Evolutionary conservation across 73 alveolate genomes (phyloP).

Genomic region (Blepharisma japonicum): DNA sequence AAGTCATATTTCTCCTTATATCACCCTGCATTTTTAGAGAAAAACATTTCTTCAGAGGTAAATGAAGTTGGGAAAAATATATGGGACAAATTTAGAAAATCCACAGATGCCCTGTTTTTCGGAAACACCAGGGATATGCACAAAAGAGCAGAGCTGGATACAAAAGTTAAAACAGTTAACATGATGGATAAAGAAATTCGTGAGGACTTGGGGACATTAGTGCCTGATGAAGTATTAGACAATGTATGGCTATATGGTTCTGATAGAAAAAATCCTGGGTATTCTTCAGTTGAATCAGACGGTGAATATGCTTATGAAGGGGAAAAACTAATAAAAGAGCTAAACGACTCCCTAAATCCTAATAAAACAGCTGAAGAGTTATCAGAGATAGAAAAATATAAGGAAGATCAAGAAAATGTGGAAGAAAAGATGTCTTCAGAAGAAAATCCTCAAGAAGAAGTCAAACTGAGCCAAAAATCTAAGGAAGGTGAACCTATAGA

Average conservation of each 20-base stretch:
- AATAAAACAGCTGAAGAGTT: too few relatives aligned
- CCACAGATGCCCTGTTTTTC: background rate
- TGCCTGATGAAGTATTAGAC: background rate
- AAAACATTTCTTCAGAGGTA: background rate
- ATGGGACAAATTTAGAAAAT: conserved; percentile 1
- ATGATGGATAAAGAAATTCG: background rate
- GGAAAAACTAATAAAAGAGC: too few relatives aligned
- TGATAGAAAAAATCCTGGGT: background rate
- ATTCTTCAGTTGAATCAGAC: background rate
- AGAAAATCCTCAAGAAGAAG: too few relatives aligned
- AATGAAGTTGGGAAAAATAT: background rate
- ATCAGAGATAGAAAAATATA: too few relatives aligned
- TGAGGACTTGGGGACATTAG: background rate
- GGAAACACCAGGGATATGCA: background rate
- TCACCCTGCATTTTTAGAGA: background rate
- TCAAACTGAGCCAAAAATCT: too few relatives aligned
- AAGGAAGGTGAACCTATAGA: too few relatives aligned
- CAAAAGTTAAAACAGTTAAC: background rate
- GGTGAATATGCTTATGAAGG: background rate
- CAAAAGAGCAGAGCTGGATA: background rate
- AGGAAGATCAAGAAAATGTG: too few relatives aligned
- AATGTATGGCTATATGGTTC: background rate
- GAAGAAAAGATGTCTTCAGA: too few relatives aligned
- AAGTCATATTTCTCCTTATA: background rate
- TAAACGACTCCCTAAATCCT: too few relatives aligned